Base-by-base conservation (phyloP, 768 basidiomycete species). In the Auriscalpium microsporum region DNA sequence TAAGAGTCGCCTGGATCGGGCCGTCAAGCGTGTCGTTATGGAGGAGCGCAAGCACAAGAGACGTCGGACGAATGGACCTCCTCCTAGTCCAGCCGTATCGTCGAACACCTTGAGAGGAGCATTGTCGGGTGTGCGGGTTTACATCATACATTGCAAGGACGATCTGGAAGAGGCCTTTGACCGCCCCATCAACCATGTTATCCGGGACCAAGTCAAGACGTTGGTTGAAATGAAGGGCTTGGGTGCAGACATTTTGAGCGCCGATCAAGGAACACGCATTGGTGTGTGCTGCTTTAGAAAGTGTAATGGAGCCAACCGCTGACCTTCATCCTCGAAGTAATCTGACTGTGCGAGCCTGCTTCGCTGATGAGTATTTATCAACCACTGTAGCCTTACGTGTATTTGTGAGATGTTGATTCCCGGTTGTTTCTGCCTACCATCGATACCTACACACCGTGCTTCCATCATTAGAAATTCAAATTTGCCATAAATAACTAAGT, bases 81-180 rank as follows among this genome's bases (percentile, higher is more conserved):
- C 28, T 28, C 28, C 28, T 28, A 28, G 1, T 4, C 28, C 28
- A 28, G 66, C 71, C 8, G 55, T 48, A 34, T 16, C 58, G 8
- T 61, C 71, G 2, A 73, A 78, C 9, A 77, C 79, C 28, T 62
- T 84, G 35, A 70, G 71, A 4, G 79, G 78, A 45, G 76, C 78
- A 10, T 71, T 91, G 33, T 61, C 69, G 4, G 87, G 84, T 10
- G 64, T 91, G 34, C 73, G 75, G 34, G 75, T 96, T n/a, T 91
- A 81, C 66, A 73, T 96, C 54, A 90, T 82, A 44, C 93, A 96
- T 64, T 90, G 90, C 75, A 96, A 97, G 66, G 90, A 91, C 57
- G 76, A 80, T 45, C 69, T 86, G 52, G 69, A 75, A n/a, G 67
- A 68, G 13, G 70, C 71, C 17, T 70, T 70, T 45, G 77, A 79